phyloP scores from a whole-genome alignment of 2,329 filamentous ascomycete species.

The Hypomyces perniciosus region DNA sequence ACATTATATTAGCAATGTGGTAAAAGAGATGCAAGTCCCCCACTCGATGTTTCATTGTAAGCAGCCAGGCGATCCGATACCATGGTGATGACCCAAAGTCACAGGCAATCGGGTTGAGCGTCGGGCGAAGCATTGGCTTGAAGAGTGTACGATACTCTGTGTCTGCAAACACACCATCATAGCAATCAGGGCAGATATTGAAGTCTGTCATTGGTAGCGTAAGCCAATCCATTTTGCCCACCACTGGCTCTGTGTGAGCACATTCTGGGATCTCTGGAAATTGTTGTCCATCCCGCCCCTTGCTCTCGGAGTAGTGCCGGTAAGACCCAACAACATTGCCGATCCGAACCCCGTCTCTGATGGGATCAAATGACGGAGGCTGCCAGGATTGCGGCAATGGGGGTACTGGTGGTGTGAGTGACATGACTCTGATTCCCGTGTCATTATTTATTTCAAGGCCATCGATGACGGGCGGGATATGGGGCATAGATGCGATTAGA shows the following conservation, averaged over 20 bases:
- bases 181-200: conserved; percentile 78
- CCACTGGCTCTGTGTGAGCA: conserved; percentile 55
- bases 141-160: conserved; percentile 66
- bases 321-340: conserved; percentile 42
- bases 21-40: conserved; percentile 64
- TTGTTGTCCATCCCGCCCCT: conserved; percentile 14
- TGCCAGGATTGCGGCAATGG: conserved; percentile 36
- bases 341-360: conserved; percentile 25
- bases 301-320: conserved; percentile 47
- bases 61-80: conserved; percentile 78
- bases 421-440: not conserved
- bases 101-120: conserved; percentile 58
- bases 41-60: conserved; percentile 65
- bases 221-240: conserved; percentile 71
- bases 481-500: conserved; percentile 21
- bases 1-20: conserved; percentile 55
- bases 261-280: conserved; percentile 56
- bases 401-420: conserved; percentile 7
- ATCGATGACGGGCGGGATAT: conserved; percentile 11
- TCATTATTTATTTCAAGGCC: conserved; percentile 2
- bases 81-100: conserved; percentile 73
- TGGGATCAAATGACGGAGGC: conserved; percentile 39
- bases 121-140: conserved; percentile 48
- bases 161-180: conserved; percentile 59
- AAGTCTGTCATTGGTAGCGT: conserved; percentile 68